phyloP scores from a whole-genome alignment of 768 basidiomycete species.

The Suillus hirtellus region DNA sequence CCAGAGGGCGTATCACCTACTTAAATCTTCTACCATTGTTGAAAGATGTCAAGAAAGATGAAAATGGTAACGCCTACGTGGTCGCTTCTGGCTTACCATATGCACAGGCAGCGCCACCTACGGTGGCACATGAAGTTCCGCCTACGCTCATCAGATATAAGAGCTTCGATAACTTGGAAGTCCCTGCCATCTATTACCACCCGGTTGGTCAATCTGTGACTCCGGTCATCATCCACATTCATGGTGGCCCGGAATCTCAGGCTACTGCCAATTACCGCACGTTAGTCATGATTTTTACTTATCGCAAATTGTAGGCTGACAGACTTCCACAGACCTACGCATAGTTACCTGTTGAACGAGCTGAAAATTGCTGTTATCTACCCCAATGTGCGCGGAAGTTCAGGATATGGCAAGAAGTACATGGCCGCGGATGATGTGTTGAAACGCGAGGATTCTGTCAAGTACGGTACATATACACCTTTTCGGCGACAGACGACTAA shows the following conservation, averaged over 20 bases:
- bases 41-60: constrained; percentile 20
- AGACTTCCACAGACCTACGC: constrained; percentile 27
- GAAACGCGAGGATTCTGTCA: constrained; percentile 45
- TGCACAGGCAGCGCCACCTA: constrained; percentile 35
- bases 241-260: constrained; percentile 42
- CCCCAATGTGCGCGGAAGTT: constrained; percentile 45
- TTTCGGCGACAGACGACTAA: background rate
- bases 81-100: constrained; percentile 31
- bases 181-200: constrained; percentile 45
- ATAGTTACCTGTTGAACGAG: constrained; percentile 44
- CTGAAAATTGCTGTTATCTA: constrained; percentile 41
- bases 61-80: constrained; percentile 28
- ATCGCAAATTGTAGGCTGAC: background rate
- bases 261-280: constrained; percentile 34
- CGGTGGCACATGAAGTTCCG: constrained; percentile 26
- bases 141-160: constrained; percentile 38
- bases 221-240: constrained; percentile 39
- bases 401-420: constrained; percentile 42
- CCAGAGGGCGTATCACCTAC: constrained; percentile 24
- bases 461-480: constrained; percentile 24
- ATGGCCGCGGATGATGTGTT: constrained; percentile 41
- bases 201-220: constrained; percentile 30
- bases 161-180: constrained; percentile 43
- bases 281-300: constrained; percentile 22
- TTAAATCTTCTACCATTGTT: constrained; percentile 32